Evolutionary conservation across 139 green algal species (phyloP), one percentile per base, ranked within the genome.

Genomic region (Volvox reticuliferus): DNA sequence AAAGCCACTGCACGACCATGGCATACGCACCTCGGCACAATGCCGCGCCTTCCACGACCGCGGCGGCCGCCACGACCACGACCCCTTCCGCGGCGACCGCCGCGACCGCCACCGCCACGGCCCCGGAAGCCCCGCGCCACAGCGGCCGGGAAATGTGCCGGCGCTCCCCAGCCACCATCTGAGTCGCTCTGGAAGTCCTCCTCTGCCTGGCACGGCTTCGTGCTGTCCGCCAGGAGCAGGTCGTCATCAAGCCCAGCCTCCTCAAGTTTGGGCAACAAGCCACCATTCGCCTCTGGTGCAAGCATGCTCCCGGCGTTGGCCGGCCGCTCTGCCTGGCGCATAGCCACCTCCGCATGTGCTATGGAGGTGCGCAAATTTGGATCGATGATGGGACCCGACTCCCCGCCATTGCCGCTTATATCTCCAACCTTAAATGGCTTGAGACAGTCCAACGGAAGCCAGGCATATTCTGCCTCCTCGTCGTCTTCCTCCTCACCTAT

Each of bases 401-500:
- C 85, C 22, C 82, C 87, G 35, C 88, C 68, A 55, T 81, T 93
- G 50, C 91, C 93, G 67, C 63, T 92, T 0, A 93, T 77, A 35
- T 96, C 83, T 2, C 95, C 95, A 2, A 93, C 63, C 6, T 79
- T 71, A 87, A 99, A 99, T 13, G 95, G 94, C 88, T 97, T 97
- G 33, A 99, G 86, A 90, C 92, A 95, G 79, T 97, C 94, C 16
- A 94, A 86, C 0, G 95, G 94, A 86, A 99, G 95, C 97, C 97
- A 99, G 20, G 97, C 97, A 90, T 98, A 99, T 94, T 99, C 97
- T 12, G 96, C 97, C 91, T 99, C 97, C 5, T 98, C 96, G 12
- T 95, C 92, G 0, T 96, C 95, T 63, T 94, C 91, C 9, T 91
- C 92, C 44, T 94, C 89, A n/a, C 88, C 87, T 79, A 36, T 21